These are phyloP conservation scores for Peniophora sp. DNA, from an alignment of 1,284 basidiomycete species.

Conservation along the genomic window DNA sequence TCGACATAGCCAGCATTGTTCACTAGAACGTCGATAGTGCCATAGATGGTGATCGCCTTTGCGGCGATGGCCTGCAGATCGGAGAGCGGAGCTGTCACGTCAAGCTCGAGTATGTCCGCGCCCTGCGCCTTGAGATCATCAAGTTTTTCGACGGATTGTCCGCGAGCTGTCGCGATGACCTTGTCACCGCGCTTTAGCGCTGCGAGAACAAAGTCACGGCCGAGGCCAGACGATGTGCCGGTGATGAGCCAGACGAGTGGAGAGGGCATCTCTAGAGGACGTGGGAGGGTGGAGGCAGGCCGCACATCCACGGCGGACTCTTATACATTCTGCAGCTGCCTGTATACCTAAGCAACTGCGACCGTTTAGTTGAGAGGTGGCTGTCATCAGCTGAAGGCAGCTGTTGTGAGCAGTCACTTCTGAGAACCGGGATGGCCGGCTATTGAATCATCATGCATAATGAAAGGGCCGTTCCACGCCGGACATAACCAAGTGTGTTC, in stretches of 20 bases:
- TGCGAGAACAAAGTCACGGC: slow-evolving; percentile 14
- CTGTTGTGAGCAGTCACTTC: no score
- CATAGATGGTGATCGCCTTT: slow-evolving; percentile 24
- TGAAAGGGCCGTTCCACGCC: no score
- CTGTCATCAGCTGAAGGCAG: no score
- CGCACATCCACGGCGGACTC: no score
- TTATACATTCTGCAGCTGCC: no score
- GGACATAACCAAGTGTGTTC: no score
- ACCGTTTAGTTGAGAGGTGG: no score
- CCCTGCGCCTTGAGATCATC: slow-evolving; percentile 17
- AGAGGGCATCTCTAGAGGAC: no score
- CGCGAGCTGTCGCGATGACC: slow-evolving; percentile 23
- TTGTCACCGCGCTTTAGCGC: slow-evolving; percentile 17
- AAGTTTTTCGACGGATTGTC: slow-evolving; percentile 15
- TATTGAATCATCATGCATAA: no score
- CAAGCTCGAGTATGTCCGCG: slow-evolving; percentile 21
- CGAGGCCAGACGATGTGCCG: slow-evolving; percentile 18
- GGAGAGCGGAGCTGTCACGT: slow-evolving; percentile 20
- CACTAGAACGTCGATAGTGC: slow-evolving; percentile 37
- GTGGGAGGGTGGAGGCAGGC: no score
- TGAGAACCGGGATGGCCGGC: no score
- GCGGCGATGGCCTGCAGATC: slow-evolving; percentile 28
- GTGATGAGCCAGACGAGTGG: slow-evolving; percentile 23
- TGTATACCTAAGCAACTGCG: no score
- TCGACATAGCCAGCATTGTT: slow-evolving; percentile 36